Evolutionary conservation across 495 filamentous ascomycete genomes (phyloP), one percentile per base, ranked within the genome.

Genomic region (Emericellopsis terricola): DNA sequence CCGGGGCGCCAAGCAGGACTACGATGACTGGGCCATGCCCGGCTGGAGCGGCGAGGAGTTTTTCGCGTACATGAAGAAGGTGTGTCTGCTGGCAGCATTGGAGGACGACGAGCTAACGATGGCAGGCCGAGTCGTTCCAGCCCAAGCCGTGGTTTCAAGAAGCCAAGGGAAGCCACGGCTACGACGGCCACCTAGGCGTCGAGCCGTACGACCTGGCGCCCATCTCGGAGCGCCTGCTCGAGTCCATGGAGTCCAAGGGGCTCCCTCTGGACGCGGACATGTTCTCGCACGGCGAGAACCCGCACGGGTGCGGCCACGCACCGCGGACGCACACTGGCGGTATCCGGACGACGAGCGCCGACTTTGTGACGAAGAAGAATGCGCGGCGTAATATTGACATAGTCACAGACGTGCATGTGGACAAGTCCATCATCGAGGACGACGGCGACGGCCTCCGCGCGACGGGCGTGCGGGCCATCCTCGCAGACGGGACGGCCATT

Each of bases 281-380:
- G 37, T 69, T 26, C 23, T 26, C 23, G 6, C 23, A 63, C 48
- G 55, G 54, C 23, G 72, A 69, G n/a, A 53, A 56, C 9, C 64
- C 69, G 65, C 39, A 53, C 26, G 72, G 72, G 7, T 57, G 74
- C 4, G 57, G 55, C 29, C 58, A 71, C 39, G 66, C 61, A 42
- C 51, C 68, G 8, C 61, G 69, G 44, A 63, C 59, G 29, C 70
- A 73, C 40, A 71, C 75, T 52, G 51, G 68, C 31, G 71, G 72
- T 16, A 48, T 59, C 42, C 67, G 72, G 32, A 64, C 61, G 16
- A 58, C 60, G 1, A 67, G 61, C 34, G 68, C 51, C 41, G 41
- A 64, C 5, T 74, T 62, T 39, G 39, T 77, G 16, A 41, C 56
- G 32, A 52, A 60, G 41, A 74, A 72, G 48, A 50, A 57, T 11